Percentiles rank a stretch among this genome's conserved stretches.
Evolutionary conservation across 345 rosid species (phyloP).

Genomic region (Aquilaria malaccensis): DNA sequence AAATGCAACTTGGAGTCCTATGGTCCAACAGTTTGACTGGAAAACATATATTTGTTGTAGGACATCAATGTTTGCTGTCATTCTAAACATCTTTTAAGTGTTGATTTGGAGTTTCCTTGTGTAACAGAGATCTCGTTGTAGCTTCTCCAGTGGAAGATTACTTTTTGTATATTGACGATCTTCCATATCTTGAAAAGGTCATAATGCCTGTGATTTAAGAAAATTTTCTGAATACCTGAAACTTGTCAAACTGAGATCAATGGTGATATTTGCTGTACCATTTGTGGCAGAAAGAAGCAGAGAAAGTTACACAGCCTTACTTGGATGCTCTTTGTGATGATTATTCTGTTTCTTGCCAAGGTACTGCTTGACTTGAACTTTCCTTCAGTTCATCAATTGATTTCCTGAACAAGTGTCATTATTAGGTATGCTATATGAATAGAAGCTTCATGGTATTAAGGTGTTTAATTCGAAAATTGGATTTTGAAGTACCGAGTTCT

Average conservation of each 20-base stretch:
- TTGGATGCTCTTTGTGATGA: constrained; percentile 70
- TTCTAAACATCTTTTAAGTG: constrained; percentile 2
- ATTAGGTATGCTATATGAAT: not conserved
- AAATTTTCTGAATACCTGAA: not conserved
- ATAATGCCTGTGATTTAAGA: not conserved
- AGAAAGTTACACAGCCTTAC: constrained; percentile 47
- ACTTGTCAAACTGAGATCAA: constrained; percentile 4
- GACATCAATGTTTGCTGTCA: constrained; percentile 2
- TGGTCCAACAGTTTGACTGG: not conserved
- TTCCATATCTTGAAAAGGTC: constrained; percentile 61
- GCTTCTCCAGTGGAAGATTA: constrained; percentile 93
- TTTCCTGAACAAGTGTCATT: not conserved
- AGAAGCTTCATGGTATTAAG: too few relatives aligned
- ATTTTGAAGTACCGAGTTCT: not conserved
- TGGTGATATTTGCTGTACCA: constrained; percentile 1
- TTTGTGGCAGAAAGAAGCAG: constrained; percentile 49
- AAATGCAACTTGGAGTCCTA: constrained; percentile 1
- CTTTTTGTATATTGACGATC: constrained; percentile 73
- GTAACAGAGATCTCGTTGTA: constrained; percentile 83
- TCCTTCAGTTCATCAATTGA: not conserved
- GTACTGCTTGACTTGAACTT: constrained; percentile 22
- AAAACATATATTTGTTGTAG: not conserved
- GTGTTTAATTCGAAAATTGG: not conserved
- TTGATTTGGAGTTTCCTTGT: constrained; percentile 20
- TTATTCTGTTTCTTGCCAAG: constrained; percentile 69